A percentile compares a stretch with the other conserved stretches of the same genome.
Evolutionary conservation across 176 grass and related monocot genomes (phyloP).

Genomic region (Leersia perrieri): DNA sequence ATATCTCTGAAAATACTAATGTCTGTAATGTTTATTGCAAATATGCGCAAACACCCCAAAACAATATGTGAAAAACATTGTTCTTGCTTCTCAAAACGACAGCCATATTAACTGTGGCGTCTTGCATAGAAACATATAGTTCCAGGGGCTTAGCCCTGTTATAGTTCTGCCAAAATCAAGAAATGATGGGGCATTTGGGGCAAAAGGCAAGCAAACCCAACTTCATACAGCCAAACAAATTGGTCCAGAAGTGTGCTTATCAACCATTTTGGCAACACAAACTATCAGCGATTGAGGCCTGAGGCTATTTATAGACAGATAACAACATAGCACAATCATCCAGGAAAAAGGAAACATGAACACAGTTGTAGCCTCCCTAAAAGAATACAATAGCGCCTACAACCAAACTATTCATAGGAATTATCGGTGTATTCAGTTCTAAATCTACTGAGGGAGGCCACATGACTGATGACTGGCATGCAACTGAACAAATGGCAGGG

Average conservation of each 20-base stretch:
- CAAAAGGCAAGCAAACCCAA: neutral
- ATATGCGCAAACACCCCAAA: neutral
- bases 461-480: neutral
- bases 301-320: neutral
- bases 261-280: neutral
- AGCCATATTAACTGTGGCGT: no score
- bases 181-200: neutral
- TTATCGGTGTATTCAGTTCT: neutral
- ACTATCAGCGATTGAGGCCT: neutral
- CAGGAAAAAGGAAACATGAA: neutral
- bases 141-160: neutral
- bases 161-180: neutral
- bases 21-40: neutral
- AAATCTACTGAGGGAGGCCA: neutral
- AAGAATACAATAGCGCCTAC: neutral
- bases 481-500: neutral
- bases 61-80: neutral
- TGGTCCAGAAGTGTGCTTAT: neutral
- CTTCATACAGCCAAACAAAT: neutral
- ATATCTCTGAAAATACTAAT: neutral
- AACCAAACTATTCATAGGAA: neutral
- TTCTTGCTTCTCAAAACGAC: no score
- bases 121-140: neutral
- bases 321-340: neutral
- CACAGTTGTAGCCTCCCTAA: neutral